Conservation (phyloP, 257 asterid genomes). For the Penstemon newberryi region DNA sequence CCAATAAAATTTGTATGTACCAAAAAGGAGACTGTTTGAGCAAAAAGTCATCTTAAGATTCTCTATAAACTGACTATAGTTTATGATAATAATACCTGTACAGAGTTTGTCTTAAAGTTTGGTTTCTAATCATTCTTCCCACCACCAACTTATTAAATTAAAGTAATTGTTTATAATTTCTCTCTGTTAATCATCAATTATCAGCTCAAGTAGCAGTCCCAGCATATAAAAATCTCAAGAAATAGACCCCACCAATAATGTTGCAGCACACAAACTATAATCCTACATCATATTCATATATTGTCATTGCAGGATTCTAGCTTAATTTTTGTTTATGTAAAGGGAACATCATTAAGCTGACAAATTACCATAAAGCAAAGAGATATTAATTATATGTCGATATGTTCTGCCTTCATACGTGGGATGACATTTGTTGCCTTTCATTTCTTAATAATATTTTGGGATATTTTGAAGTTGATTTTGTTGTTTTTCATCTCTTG, state of each 20-base stretch:
- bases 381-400: conserved; percentile 27
- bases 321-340: conserved; percentile 13
- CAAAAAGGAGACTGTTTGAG: neutral
- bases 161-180: conserved; percentile 22
- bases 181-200: conserved; percentile 40
- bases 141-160: conserved; percentile 53
- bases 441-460: conserved; percentile 20
- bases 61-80: conserved; percentile 31
- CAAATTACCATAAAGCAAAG: conserved; percentile 9
- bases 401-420: conserved; percentile 37
- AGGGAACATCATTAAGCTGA: conserved; percentile 37
- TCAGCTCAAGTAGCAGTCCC: conserved; percentile 34
- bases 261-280: conserved; percentile 22
- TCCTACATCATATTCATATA: neutral
- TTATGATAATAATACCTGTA: conserved; percentile 28
- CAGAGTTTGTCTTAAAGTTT: conserved; percentile 33
- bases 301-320: conserved; percentile 28
- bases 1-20: neutral
- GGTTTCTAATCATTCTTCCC: conserved; percentile 56
- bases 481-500: neutral
- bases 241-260: conserved; percentile 44
- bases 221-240: neutral
- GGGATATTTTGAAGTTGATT: conserved; percentile 24
- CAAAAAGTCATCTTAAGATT: conserved; percentile 34
- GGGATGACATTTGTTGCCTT: conserved; percentile 38